phyloP scores from a whole-genome alignment of 2,329 filamentous ascomycete genomes.

The Trichophyton rubrum region DNA sequence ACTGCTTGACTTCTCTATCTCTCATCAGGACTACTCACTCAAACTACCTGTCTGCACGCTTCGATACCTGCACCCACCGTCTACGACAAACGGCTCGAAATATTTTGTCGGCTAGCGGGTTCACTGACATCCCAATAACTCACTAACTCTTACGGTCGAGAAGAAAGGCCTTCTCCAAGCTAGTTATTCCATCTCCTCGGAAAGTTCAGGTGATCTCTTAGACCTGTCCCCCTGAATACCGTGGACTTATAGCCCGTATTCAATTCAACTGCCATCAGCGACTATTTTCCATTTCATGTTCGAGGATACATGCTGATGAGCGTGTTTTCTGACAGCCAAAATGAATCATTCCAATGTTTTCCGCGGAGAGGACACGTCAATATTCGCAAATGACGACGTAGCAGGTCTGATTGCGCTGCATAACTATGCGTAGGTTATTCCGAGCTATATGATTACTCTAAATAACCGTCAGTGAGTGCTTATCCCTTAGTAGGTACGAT shows the following conservation, averaged over 20 bases:
- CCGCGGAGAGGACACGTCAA: not conserved
- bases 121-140: not conserved
- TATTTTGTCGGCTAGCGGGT: not conserved
- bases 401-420: not conserved
- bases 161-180: not conserved
- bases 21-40: not conserved
- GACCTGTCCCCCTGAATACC: not conserved
- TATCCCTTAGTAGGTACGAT: not conserved
- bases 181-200: not conserved
- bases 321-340: not conserved
- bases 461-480: not conserved
- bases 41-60: not conserved
- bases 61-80: not conserved
- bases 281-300: not conserved
- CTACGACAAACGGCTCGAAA: not conserved
- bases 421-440: not conserved
- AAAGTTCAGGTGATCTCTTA: not conserved
- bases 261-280: no score
- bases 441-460: not conserved
- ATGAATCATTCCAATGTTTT: not conserved
- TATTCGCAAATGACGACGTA: not conserved
- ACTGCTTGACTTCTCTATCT: not conserved
- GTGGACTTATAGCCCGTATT: not conserved
- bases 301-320: not conserved
- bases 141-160: not conserved